Conservation (phyloP, 2,329 filamentous ascomycete genomes). For the Fonsecaea pugnacius region DNA sequence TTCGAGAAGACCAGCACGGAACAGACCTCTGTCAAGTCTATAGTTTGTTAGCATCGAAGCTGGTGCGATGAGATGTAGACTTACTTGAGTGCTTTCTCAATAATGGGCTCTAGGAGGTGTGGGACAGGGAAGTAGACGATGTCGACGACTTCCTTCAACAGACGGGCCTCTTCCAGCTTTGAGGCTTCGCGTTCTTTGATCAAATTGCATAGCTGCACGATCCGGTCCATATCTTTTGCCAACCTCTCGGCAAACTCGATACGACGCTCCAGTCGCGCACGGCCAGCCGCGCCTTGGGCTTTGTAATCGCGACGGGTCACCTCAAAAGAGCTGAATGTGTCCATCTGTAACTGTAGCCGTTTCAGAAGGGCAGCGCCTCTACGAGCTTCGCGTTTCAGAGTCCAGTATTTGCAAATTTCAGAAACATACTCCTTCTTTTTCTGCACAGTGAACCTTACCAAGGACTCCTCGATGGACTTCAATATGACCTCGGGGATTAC, state of each 20-base stretch:
- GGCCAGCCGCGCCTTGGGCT: constrained; percentile 87
- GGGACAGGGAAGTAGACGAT: constrained; percentile 89
- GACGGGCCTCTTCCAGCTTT: constrained; percentile 76
- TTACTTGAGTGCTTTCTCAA: constrained; percentile 81
- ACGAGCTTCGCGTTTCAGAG: constrained; percentile 88
- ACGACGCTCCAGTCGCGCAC: constrained; percentile 74
- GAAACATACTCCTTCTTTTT: constrained; percentile 84
- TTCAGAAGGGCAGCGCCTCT: constrained; percentile 90
- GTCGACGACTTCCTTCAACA: constrained; percentile 80
- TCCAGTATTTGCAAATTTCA: constrained; percentile 97
- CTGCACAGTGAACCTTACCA: constrained; percentile 79
- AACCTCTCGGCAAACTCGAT: constrained; percentile 78
- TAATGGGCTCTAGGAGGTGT: constrained; percentile 73
- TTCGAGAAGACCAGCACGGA: constrained; percentile 58
- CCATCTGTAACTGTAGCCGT: constrained; percentile 89
- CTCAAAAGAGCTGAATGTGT: constrained; percentile 97
- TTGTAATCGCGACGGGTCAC: constrained; percentile 92
- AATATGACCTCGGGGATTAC: constrained; percentile 90
- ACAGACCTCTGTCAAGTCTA: constrained; percentile 57
- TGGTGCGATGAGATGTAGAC: constrained; percentile 46
- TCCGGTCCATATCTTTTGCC: constrained; percentile 74
- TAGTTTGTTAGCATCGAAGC: constrained; percentile 33
- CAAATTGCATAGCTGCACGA: constrained; percentile 71
- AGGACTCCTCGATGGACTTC: constrained; percentile 79
- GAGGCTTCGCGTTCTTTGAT: constrained; percentile 75